A percentile compares a stretch with the other conserved stretches of the same genome.
Evolutionary conservation across 352 stramenopile genomes (phyloP).

Genomic region (Globisporangium cystogenes): DNA sequence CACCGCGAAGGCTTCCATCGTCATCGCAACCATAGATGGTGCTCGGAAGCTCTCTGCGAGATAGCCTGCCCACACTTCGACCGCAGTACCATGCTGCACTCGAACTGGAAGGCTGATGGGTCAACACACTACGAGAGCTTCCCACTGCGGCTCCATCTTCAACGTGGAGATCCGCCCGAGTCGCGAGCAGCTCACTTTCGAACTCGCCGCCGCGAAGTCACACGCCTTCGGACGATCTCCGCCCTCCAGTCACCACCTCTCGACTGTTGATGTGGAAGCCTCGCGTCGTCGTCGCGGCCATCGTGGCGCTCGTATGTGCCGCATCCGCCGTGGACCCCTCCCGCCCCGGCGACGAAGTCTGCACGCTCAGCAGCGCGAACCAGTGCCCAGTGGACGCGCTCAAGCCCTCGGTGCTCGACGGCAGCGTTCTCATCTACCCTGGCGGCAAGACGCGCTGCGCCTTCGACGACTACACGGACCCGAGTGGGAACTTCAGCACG

Average conservation of each 20-base stretch:
- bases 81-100: no score
- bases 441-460: conserved; percentile 18
- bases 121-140: no score
- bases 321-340: background rate
- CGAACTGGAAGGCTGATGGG: no score
- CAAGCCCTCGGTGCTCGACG: conserved; percentile 16
- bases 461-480: conserved; percentile 15
- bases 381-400: conserved; percentile 22
- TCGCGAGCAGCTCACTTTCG: background rate
- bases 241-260: background rate
- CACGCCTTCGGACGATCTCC: background rate
- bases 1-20: no score
- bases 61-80: no score
- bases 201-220: background rate
- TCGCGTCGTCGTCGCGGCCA: background rate
- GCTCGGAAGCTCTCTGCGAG: no score
- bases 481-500: conserved; percentile 5
- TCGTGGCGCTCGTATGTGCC: conserved; percentile 7
- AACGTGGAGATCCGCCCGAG: no score
- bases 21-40: no score
- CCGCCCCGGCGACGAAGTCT: conserved; percentile 19
- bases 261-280: conserved; percentile 8
- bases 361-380: conserved; percentile 19
- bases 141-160: no score
- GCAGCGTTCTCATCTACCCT: conserved; percentile 25